Base-by-base conservation (phyloP, 2,329 filamentous ascomycete genomes). In the Trichoderma sp. region DNA sequence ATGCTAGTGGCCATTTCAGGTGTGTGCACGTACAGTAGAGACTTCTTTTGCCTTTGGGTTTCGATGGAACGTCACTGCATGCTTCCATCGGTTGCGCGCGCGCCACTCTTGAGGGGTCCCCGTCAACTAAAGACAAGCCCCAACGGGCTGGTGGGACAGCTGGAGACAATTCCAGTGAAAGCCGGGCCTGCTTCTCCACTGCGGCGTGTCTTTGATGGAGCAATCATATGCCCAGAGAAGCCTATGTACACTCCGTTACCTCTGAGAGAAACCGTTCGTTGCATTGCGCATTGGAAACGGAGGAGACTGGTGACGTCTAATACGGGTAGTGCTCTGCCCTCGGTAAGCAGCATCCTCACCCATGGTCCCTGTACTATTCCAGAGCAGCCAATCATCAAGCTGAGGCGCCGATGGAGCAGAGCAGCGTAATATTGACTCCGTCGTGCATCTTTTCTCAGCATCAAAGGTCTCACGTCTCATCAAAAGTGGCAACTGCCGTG, bases 1-100 rank as follows among this genome's bases (percentile, higher is more conserved):
- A 65, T 65, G 63, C 34, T 24, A 60, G 56, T 60, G 65, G 26
- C 14, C 39, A 8, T 18, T 18, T n/a, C 37, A 43, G 39, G 39
- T 18, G 39, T n/a, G 39, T 26, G 26, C 26, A 26, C 26, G 26
- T 18, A n/a, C 18, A 43, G 18, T 18, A n/a, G 39, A 43, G 18
- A n/a, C 10, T 43, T 43, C 5, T 39, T 43, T 43, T 43, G 39
- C 39, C 39, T 43, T 4, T 43, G 39, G 39, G 49, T 51, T 26
- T 69, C 68, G 72, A 74, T 74, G 72, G 69, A 74, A 74, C 72
- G 72, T 74, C 72, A 74, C 72, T 66, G 71, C 72, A 71, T 69
- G 65, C 68, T 59, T 61, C 55, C 66, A 68, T 60, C 59, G 52
- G 26, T 43, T 56, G 37, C 39, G 49, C 39, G 49, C 37, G 39